Evolutionary conservation across 2,329 filamentous ascomycete genomes (phyloP).

Genomic region (Paecilomyces sp.): DNA sequence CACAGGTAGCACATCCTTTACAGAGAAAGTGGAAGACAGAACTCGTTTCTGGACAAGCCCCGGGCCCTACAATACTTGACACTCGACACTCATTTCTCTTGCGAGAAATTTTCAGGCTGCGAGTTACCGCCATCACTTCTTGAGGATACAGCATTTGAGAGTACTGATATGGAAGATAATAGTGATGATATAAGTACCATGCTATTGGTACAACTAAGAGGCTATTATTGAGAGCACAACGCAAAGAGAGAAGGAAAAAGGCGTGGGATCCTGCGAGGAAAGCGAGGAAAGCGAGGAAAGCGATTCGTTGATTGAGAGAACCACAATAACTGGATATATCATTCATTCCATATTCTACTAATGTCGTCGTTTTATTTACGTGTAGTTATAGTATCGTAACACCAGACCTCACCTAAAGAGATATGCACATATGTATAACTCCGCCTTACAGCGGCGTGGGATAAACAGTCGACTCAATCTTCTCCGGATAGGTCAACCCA

Average conservation of each 20-base stretch:
- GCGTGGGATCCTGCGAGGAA: not conserved
- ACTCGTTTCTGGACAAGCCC: not conserved
- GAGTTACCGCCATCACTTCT: not conserved
- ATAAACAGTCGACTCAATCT: conserved; percentile 56
- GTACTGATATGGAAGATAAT: not conserved
- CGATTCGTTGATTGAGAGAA: not conserved
- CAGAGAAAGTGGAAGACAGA: not conserved
- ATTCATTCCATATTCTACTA: too few species aligned
- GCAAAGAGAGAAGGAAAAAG: not conserved
- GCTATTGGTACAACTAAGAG: not conserved
- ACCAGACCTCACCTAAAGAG: not conserved
- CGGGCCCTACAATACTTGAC: not conserved
- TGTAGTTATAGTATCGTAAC: not conserved
- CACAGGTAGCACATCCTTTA: not conserved
- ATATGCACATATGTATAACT: not conserved
- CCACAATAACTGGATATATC: too few species aligned
- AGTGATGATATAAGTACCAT: not conserved
- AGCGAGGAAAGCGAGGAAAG: not conserved
- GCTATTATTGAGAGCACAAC: not conserved
- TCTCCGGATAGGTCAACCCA: conserved; percentile 55
- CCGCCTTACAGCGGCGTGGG: conserved; percentile 35
- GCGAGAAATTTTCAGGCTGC: not conserved
- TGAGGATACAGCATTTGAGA: not conserved
- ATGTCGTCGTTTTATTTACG: too few species aligned
- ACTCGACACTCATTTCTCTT: not conserved